A percentile compares a stretch with the other conserved stretches of the same genome.
Evolutionary conservation across 2,329 filamentous ascomycete genomes (phyloP).

Genomic region (Pseudocercospora crystallina): DNA sequence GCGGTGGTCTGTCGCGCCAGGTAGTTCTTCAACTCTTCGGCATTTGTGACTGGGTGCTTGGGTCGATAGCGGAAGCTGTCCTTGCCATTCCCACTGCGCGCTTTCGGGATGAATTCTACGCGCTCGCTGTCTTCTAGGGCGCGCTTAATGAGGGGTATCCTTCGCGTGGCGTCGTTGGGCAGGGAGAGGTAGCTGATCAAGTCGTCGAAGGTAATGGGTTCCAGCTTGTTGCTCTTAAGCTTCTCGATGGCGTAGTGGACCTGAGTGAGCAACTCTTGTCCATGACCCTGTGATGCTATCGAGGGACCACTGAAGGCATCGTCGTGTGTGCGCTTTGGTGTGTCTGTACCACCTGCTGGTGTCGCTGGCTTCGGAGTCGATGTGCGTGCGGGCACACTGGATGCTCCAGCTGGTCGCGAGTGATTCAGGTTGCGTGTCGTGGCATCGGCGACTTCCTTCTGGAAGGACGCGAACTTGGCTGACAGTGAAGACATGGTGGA

Average conservation of each 20-base stretch:
- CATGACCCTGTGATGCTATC: conserved; percentile 46
- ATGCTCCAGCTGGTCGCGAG: conserved; percentile 25
- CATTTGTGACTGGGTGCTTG: conserved; percentile 76
- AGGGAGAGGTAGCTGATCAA: conserved; percentile 80
- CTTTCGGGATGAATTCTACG: conserved; percentile 55
- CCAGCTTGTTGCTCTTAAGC: conserved; percentile 65
- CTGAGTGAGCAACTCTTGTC: conserved; percentile 75
- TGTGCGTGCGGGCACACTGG: conserved; percentile 23
- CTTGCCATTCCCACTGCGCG: conserved; percentile 45
- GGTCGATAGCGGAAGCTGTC: conserved; percentile 80
- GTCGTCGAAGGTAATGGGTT: conserved; percentile 69
- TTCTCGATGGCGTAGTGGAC: conserved; percentile 84
- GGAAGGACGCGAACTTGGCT: conserved; percentile 30
- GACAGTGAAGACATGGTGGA: conserved; percentile 32
- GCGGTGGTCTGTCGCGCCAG: conserved; percentile 80
- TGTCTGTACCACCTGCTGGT: conserved; percentile 62
- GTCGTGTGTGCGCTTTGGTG: conserved; percentile 52
- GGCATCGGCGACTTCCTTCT: conserved; percentile 32
- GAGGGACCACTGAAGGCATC: conserved; percentile 21
- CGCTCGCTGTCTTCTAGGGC: conserved; percentile 68
- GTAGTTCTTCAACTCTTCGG: conserved; percentile 73
- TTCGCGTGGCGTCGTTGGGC: conserved; percentile 43
- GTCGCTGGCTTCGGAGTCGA: conserved; percentile 26
- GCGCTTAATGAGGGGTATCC: conserved; percentile 58
- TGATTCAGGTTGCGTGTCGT: conserved; percentile 31